phyloP scores from a whole-genome alignment of 2,329 filamentous ascomycete species.

The Cordyceps fumosorosea region DNA sequence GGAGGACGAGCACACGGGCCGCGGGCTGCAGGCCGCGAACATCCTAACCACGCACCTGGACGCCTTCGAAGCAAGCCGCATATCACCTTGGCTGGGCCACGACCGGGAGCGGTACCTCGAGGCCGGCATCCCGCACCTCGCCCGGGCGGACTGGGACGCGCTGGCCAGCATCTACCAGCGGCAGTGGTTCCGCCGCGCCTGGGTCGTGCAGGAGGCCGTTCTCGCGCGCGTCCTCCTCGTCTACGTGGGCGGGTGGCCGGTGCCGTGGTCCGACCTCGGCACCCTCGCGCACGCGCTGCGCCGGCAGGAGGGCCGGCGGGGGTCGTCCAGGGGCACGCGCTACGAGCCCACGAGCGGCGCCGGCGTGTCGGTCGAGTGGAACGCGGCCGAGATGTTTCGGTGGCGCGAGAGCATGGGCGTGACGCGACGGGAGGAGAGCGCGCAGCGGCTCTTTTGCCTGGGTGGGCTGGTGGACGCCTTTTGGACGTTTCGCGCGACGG shows the following conservation, averaged over 20 bases:
- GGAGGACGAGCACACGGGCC: conserved; percentile 14
- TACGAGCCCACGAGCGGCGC: conserved; percentile 17
- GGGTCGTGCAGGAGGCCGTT: conserved; percentile 24
- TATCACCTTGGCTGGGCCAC: conserved; percentile 18
- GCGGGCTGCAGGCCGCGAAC: conserved; percentile 15
- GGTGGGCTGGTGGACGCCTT: conserved; percentile 17
- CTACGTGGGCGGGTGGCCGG: conserved; percentile 18
- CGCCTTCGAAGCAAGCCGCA: conserved; percentile 16
- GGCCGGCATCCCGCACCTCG: conserved; percentile 17
- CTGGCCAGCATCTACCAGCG: conserved; percentile 20
- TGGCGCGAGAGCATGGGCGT: conserved; percentile 15
- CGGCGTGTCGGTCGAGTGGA: conserved; percentile 20
- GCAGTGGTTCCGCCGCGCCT: conserved; percentile 24
- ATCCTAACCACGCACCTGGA: conserved; percentile 14
- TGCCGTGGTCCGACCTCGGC: conserved; percentile 18
- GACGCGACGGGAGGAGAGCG: conserved; percentile 8
- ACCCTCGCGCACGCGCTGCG: conserved; percentile 17
- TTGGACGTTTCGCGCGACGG: conserved; percentile 21
- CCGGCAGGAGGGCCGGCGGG: conserved; percentile 16
- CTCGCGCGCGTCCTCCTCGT: conserved; percentile 19
- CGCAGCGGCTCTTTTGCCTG: conserved; percentile 14
- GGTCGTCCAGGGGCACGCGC: conserved; percentile 13
- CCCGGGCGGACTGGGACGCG: conserved; percentile 16
- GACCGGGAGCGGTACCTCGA: conserved; percentile 18
- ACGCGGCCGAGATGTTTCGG: conserved; percentile 21